Conservation (phyloP, 768 basidiomycete species). For the Mycena epipterygia region DNA sequence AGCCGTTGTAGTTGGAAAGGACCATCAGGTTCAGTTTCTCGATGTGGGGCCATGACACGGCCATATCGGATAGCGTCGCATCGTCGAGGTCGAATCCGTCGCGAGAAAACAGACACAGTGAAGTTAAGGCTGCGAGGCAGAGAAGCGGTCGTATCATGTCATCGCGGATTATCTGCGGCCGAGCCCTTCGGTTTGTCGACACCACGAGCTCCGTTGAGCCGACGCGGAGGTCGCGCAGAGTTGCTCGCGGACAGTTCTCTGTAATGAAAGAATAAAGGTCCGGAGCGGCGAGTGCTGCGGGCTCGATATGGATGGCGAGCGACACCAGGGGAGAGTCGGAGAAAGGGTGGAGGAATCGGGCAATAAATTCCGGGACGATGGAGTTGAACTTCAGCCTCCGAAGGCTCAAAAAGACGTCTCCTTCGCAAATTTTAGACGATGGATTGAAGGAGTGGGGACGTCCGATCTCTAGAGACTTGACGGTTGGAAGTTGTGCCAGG, state of each 20-base stretch:
- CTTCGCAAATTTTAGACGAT: neutral
- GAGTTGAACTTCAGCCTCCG: neutral
- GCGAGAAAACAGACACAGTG: constrained; percentile 5
- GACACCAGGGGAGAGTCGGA: neutral
- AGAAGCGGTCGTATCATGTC: neutral
- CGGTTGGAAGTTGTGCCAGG: neutral
- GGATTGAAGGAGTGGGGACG: neutral
- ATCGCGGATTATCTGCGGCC: neutral
- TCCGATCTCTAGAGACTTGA: neutral
- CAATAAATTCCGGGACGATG: neutral
- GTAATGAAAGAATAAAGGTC: neutral
- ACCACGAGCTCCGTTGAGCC: neutral
- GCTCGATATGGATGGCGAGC: neutral
- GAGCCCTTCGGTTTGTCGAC: too few relatives aligned
- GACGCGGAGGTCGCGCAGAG: neutral
- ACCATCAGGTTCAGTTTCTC: neutral
- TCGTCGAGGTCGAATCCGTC: constrained; percentile 13
- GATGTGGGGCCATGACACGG: constrained; percentile 7
- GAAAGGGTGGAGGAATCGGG: neutral
- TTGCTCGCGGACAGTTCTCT: neutral
- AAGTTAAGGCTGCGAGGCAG: neutral
- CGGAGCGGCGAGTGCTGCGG: neutral
- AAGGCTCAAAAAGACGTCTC: neutral
- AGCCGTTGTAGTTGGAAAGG: neutral
- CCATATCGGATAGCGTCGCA: neutral